Evolutionary conservation across 1,139 yeast species (phyloP), one percentile per base, ranked within the genome.

Genomic region (Debaryomycetaceae sp.): DNA sequence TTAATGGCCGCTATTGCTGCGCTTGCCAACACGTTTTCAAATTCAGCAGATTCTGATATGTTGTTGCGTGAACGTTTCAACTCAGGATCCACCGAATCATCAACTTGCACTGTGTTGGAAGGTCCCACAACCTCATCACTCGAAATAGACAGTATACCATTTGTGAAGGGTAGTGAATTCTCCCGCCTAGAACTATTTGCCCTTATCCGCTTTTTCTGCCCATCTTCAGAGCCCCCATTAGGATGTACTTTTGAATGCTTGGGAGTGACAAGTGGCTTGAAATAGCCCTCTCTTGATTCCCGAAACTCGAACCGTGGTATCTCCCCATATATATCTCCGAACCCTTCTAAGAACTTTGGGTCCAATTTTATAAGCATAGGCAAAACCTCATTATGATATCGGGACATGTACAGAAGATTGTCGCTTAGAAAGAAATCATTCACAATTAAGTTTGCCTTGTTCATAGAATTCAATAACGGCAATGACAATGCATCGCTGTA

Each of bases 351-450:
- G 41, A 61, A 67, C 33, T 52, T 56, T 3, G 56, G 45, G 40
- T 67, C 73, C 28, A 61, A 40, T 28, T 59, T 52, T 5, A 60
- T 58, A 18, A 67, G 50, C 40, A 68, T 52, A 1, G 68, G 70
- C 18, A 67, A 47, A 2, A 68, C 61, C 37, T 67, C 72, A 44
- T 67, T 68, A 44, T 68, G 74, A 44, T 68, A 68, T 9, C 60
- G 59, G 1, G 72, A 65, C 62, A 68, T 65, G 43, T 67, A 68
- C 43, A 48, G 54, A 34, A 66, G 53, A 44, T 65, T 64, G 36
- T 65, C 67, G 29, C 69, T 62, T 35, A 68, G 51, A 46, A 68
- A 68, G 43, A 68, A 64, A 42, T 68, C 74, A 46, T 63, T 65
- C 6, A 66, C 63, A 5, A 67, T 63, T 28, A 67, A 49, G 39